Evolutionary conservation across 768 basidiomycete species (phyloP).

Genomic region (Serendipita sp.): DNA sequence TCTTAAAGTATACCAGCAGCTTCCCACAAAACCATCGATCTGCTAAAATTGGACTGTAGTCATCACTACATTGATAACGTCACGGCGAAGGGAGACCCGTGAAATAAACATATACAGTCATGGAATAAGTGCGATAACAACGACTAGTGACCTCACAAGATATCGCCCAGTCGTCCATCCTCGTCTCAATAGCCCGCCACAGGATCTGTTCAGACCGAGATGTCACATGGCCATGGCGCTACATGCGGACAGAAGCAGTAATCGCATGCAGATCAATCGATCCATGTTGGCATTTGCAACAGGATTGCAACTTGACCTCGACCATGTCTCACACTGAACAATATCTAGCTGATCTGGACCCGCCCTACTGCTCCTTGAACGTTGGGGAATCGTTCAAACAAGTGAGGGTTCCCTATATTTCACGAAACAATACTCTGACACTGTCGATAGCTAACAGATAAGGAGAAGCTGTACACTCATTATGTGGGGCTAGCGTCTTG

Average conservation of each 20-base stretch:
- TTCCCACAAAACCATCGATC: too few species aligned
- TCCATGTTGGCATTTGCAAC: background rate
- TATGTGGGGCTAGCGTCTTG: slow-evolving; percentile 55
- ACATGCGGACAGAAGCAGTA: background rate
- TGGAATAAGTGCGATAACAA: too few species aligned
- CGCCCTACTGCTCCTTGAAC: slow-evolving; percentile 61
- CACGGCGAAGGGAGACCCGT: too few species aligned
- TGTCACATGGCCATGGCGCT: background rate
- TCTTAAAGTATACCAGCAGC: too few species aligned
- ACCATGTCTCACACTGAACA: slow-evolving; percentile 26
- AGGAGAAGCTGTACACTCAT: slow-evolving; percentile 69
- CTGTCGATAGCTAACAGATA: slow-evolving; percentile 26
- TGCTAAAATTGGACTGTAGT: too few species aligned
- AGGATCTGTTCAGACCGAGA: too few species aligned
- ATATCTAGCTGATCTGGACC: slow-evolving; percentile 56
- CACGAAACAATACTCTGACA: slow-evolving; percentile 2
- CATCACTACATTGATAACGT: too few species aligned
- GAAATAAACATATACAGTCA: too few species aligned
- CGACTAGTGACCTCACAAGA: too few species aligned
- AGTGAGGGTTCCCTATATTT: slow-evolving; percentile 17
- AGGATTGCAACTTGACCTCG: background rate
- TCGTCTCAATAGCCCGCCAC: too few species aligned
- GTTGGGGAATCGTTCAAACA: slow-evolving; percentile 53
- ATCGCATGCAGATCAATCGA: background rate
- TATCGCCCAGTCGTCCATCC: too few species aligned